Evolutionary conservation across 2,329 filamentous ascomycete species (phyloP).

Genomic region (Aspergillus aculeatus): DNA sequence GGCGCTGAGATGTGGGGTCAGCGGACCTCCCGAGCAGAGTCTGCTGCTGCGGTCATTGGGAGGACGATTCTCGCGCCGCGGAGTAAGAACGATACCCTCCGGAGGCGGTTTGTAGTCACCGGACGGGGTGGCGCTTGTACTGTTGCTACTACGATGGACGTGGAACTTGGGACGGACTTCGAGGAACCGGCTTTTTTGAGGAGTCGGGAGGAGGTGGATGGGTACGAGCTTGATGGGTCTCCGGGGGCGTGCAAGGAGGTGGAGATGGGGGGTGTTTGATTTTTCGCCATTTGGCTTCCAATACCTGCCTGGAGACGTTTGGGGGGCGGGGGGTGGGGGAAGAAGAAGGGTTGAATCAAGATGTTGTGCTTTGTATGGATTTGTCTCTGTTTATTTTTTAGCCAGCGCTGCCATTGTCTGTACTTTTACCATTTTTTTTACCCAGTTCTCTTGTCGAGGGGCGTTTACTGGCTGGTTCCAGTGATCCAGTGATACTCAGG

Average conservation of each 20-base stretch:
- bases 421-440: not conserved
- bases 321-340: too few species aligned
- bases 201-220: slow-evolving; percentile 40
- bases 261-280: slow-evolving; percentile 37
- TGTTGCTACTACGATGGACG: slow-evolving; percentile 14
- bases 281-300: too few species aligned
- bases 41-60: not conserved
- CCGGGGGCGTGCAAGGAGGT: slow-evolving; percentile 13
- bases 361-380: too few species aligned
- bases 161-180: slow-evolving; percentile 43
- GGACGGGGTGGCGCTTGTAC: too few species aligned
- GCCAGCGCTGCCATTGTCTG: not conserved
- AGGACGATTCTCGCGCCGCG: slow-evolving; percentile 36
- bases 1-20: slow-evolving; percentile 19
- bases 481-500: too few species aligned
- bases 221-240: slow-evolving; percentile 16
- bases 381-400: not conserved
- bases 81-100: slow-evolving; percentile 29
- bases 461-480: too few species aligned
- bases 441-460: too few species aligned
- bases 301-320: not conserved
- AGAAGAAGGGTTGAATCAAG: too few species aligned
- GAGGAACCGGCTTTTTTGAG: slow-evolving; percentile 47
- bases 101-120: slow-evolving; percentile 19
- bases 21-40: too few species aligned